Base-by-base conservation (phyloP, 1,284 basidiomycete genomes). In the Xerocomus amazonicus region DNA sequence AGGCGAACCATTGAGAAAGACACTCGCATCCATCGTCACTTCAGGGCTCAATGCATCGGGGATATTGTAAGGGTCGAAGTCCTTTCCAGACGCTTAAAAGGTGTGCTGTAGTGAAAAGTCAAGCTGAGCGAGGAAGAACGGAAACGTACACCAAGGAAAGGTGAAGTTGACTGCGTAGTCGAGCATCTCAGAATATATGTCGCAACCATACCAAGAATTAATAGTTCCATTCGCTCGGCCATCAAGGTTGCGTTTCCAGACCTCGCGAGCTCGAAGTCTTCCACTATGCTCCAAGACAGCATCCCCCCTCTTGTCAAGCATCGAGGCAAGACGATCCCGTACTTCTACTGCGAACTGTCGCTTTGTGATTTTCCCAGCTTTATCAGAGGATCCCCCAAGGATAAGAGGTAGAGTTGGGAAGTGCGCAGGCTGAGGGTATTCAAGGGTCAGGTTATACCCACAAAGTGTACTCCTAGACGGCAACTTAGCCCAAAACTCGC, bases 361-460 rank as follows among this genome's bases (percentile, higher is more conserved):
- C 43, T 54, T 56, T 3, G 56, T 53, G 6, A 60, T 12, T 32
- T 23, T 50, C 1, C 29, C 45, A 17, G 49, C 49, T 41, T 29
- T 27, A 2, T 28, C 5, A 16, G 34, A 44, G 5, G 51, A 71
- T 10, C 63, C 7, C 1, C 7, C 9, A 4, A 7, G 9, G 17
- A 0, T 0, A 1, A 1, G 62, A 23, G 70, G 61, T 9, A 79
- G 58, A 23, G 76, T 71, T 0, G 82, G 80, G 51, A 86, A 77
- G 45, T 73, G 64, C 17, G 70, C 74, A 35, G 73, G 70, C 60
- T 87, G 81, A 1, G 86, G 86, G 55, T 88, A 89, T n/a, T 83
- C 80, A 6, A 89, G 67, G 58, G 82, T 83, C 27, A 89, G 61
- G 61, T 87, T 76, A 59, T 78, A 85, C 2, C 79, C 78, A 54